Evolutionary conservation across 2,329 filamentous ascomycete species (phyloP).

Genomic region (Zymoseptoria pseudotritici): DNA sequence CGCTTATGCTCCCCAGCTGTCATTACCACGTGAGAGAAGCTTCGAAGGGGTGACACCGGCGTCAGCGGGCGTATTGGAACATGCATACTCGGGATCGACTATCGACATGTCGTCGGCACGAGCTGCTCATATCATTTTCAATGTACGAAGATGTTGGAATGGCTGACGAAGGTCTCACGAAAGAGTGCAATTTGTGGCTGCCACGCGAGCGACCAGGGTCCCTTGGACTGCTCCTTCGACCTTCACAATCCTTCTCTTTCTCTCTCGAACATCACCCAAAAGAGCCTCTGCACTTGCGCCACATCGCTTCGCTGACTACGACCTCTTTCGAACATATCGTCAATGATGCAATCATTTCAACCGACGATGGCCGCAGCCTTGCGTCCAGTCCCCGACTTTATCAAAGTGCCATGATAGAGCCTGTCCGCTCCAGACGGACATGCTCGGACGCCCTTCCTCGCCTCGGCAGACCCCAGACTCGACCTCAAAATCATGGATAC

Average conservation of each 20-base stretch:
- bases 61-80: not conserved
- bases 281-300: not conserved
- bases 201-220: not conserved
- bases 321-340: not conserved
- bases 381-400: not conserved
- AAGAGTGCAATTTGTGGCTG: not conserved
- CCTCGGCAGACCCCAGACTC: not conserved
- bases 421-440: not conserved
- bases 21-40: not conserved
- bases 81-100: not conserved
- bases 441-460: not conserved
- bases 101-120: not conserved
- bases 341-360: not conserved
- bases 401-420: not conserved
- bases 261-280: not conserved
- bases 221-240: not conserved
- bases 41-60: not conserved
- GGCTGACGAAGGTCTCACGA: no score
- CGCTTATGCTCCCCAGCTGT: not conserved
- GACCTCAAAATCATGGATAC: not conserved
- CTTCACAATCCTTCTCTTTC: not conserved
- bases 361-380: no score
- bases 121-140: not conserved
- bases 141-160: not conserved
- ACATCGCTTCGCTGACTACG: not conserved